Base-by-base conservation (phyloP, 108 stramenopile genomes). In the Aureococcus anophagefferens region DNA sequence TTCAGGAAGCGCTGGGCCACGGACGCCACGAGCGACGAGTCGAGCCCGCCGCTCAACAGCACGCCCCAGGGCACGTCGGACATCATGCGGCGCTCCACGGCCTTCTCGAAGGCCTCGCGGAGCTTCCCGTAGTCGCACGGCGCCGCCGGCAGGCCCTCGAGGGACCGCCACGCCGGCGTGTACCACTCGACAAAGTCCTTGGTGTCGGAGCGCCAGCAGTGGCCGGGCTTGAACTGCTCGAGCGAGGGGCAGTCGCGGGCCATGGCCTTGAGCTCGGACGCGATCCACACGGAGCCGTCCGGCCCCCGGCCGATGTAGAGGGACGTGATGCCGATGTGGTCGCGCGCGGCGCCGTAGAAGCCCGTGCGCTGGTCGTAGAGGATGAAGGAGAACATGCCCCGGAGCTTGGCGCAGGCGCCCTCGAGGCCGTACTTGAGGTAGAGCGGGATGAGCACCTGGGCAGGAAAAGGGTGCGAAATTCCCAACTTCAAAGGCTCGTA, bases 11-110 rank as follows among this genome's bases (percentile, higher is more conserved):
- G 17, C 25, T 59, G 51, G 79, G 68, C 68, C 3, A 98, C 89
- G 31, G 91, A 87, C 64, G 94, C 94, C 51, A 98, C 96, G 69
- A 98, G 85, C 31, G 93, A 94, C 30, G 94, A 96, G 79, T 98
- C 97, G 45, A 98, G 86, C 34, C 97, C 97, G 46, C 97, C 97
- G 14, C 89, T 91, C 63, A 98, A 88, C 67, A 98, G 90, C 46
- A 98, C 94, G 59, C 97, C 97, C 94, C 94, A 96, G 35, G 94
- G 95, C n/a, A 96, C 95, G 81, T 98, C 97, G 62, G 92, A 90
- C 97, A 98, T 98, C 94, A 96, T 95, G 67, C 95, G 91, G 64
- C 93, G 83, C 51, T 59, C 51, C 40, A 44, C 95, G 51, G 97
- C 87, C 64, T 88, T 86, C 76, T 93, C 93, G 83, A 98, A 96